Evolutionary conservation across 1,139 yeast species (phyloP).

Genomic region (Barnettozyma hawaiiensis): DNA sequence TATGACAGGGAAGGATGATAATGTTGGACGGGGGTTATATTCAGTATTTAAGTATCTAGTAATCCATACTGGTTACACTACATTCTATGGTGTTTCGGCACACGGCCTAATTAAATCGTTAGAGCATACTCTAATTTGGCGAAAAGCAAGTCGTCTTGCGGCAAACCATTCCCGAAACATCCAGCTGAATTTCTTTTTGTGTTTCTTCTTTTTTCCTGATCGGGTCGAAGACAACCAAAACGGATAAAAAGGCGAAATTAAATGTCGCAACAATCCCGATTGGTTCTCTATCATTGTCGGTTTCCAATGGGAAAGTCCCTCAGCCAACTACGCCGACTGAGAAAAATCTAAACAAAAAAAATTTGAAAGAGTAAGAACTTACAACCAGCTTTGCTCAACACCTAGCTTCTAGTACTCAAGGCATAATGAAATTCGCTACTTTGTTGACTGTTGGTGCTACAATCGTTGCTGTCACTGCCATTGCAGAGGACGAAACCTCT

Average conservation of each 20-base stretch:
- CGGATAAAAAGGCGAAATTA: not conserved
- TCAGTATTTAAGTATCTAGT: too few relatives aligned
- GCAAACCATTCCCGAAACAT: not conserved
- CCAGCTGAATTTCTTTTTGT: not conserved
- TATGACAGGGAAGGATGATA: too few relatives aligned
- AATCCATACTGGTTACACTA: too few relatives aligned
- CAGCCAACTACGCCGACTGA: not conserved
- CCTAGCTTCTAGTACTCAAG: not conserved
- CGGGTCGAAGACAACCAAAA: not conserved
- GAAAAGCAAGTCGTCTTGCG: too few relatives aligned
- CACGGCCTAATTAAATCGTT: not conserved
- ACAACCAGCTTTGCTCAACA: not conserved
- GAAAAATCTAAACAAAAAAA: not conserved
- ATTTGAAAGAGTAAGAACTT: not conserved
- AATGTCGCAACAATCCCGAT: not conserved
- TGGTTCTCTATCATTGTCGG: not conserved
- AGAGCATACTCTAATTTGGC: too few relatives aligned
- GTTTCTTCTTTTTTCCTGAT: not conserved
- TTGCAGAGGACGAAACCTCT: conserved; percentile 27
- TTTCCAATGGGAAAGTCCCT: not conserved
- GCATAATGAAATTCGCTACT: conserved; percentile 35
- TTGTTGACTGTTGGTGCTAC: conserved; percentile 25
- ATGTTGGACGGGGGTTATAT: too few relatives aligned
- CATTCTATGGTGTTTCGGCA: too few relatives aligned
- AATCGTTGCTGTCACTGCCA: conserved; percentile 22